phyloP scores from a whole-genome alignment of 2,329 filamentous ascomycete species.

The Mycosphaerella sp. region DNA sequence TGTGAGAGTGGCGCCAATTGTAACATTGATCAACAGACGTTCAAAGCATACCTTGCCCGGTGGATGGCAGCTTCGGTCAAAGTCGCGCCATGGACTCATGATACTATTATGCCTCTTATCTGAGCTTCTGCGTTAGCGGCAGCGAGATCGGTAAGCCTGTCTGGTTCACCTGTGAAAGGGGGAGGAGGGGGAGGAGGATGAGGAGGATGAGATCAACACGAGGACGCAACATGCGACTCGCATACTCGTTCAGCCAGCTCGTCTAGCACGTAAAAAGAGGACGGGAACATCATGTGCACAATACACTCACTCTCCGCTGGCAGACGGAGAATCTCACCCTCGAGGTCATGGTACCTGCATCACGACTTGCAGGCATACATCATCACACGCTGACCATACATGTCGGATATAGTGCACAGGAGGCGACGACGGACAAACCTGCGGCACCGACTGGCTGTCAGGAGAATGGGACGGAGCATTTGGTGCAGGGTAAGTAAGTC shows the following conservation, averaged over 20 bases:
- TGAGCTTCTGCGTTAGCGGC: slow-evolving; percentile 49
- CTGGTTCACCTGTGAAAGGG: no score
- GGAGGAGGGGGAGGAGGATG: no score
- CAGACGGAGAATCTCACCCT: no score
- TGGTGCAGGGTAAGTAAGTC: slow-evolving; percentile 41
- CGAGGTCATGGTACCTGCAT: no score
- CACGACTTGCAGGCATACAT: no score
- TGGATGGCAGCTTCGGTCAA: slow-evolving; percentile 52
- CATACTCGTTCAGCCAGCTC: no score
- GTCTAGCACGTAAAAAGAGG: no score
- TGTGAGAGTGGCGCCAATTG: slow-evolving; percentile 41
- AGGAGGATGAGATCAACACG: no score
- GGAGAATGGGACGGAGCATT: slow-evolving; percentile 40
- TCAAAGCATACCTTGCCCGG: slow-evolving; percentile 45
- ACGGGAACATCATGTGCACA: no score
- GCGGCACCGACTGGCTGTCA: slow-evolving; percentile 40
- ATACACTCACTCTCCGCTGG: no score
- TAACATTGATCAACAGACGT: slow-evolving; percentile 42
- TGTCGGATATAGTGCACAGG: slow-evolving; percentile 41
- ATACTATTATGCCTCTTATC: slow-evolving; percentile 48
- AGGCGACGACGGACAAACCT: slow-evolving; percentile 40
- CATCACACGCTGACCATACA: not conserved
- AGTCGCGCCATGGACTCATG: slow-evolving; percentile 51
- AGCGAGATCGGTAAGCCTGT: slow-evolving; percentile 36
- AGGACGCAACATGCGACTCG: no score